Conservation (phyloP, 1,139 yeast genomes). For the Pichia sp. region DNA sequence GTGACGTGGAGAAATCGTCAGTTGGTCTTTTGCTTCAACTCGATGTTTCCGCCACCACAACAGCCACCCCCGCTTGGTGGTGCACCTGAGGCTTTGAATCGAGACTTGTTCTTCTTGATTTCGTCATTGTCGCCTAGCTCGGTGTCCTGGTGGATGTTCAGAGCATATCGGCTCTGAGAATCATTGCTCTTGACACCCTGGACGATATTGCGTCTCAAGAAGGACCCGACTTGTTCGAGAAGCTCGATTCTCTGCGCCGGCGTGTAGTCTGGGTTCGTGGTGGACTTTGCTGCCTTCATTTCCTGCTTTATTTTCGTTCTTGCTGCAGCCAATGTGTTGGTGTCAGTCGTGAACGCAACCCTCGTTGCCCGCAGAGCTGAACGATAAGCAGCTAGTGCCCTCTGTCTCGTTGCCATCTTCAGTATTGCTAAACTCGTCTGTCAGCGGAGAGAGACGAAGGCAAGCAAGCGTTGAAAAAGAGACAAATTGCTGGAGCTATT, state of each 20-base stretch:
- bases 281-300: constrained; percentile 27
- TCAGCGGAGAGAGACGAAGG: neutral
- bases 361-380: constrained; percentile 63
- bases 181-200: constrained; percentile 63
- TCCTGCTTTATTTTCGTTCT: constrained; percentile 51
- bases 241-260: constrained; percentile 53
- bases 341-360: constrained; percentile 60
- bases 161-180: constrained; percentile 40
- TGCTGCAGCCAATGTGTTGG: constrained; percentile 54
- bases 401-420: constrained; percentile 17
- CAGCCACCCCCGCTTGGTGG: constrained; percentile 36
- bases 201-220: constrained; percentile 70
- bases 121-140: constrained; percentile 88
- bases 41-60: constrained; percentile 41
- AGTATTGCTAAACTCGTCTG: neutral
- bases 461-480: neutral
- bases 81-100: constrained; percentile 27
- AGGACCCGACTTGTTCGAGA: constrained; percentile 63
- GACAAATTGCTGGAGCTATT: neutral
- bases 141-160: constrained; percentile 74
- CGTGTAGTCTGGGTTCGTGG: constrained; percentile 48
- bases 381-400: constrained; percentile 52
- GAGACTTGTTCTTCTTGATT: constrained; percentile 37
- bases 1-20: neutral
- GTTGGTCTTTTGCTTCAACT: constrained; percentile 15